Evolutionary conservation across 768 basidiomycete genomes (phyloP).

Genomic region (Candolleomyces eurysporus): DNA sequence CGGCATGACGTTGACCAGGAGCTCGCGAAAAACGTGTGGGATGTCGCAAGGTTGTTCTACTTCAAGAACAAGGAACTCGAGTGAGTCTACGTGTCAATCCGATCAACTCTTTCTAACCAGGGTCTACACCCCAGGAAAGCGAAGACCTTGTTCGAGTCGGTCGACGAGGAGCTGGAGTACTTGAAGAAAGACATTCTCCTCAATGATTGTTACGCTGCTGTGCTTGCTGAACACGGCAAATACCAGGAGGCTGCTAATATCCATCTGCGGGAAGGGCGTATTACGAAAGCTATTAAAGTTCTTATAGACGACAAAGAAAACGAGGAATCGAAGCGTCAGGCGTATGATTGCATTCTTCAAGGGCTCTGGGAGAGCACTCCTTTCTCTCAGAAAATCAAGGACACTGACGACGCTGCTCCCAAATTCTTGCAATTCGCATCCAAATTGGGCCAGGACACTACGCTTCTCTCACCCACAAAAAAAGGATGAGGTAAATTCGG

Average conservation of each 20-base stretch:
- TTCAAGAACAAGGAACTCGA: slow-evolving; percentile 32
- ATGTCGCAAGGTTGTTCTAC: slow-evolving; percentile 46
- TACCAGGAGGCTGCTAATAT: slow-evolving; percentile 51
- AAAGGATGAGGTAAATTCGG: not conserved
- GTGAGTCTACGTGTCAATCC: slow-evolving; percentile 22
- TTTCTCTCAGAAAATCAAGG: slow-evolving; percentile 28
- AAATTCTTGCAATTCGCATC: not conserved
- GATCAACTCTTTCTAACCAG: not conserved
- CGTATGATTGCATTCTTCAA: slow-evolving; percentile 36
- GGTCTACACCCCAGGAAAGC: slow-evolving; percentile 37
- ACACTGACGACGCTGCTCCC: slow-evolving; percentile 6
- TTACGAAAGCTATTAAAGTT: slow-evolving; percentile 43
- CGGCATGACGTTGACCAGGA: slow-evolving; percentile 24
- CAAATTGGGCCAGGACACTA: slow-evolving; percentile 12
- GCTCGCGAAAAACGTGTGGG: slow-evolving; percentile 34
- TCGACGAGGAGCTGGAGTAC: slow-evolving; percentile 54
- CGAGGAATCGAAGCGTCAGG: slow-evolving; percentile 28
- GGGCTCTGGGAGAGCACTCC: slow-evolving; percentile 47
- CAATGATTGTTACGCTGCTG: slow-evolving; percentile 41
- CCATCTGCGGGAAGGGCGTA: slow-evolving; percentile 47
- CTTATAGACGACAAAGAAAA: slow-evolving; percentile 34
- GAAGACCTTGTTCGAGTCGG: slow-evolving; percentile 42
- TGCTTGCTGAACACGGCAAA: slow-evolving; percentile 42
- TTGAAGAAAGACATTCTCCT: slow-evolving; percentile 45
- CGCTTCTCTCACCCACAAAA: not conserved